Evolutionary conservation across 148 eudicot genomes (phyloP).

Genomic region (Camellia lanceoleosa): DNA sequence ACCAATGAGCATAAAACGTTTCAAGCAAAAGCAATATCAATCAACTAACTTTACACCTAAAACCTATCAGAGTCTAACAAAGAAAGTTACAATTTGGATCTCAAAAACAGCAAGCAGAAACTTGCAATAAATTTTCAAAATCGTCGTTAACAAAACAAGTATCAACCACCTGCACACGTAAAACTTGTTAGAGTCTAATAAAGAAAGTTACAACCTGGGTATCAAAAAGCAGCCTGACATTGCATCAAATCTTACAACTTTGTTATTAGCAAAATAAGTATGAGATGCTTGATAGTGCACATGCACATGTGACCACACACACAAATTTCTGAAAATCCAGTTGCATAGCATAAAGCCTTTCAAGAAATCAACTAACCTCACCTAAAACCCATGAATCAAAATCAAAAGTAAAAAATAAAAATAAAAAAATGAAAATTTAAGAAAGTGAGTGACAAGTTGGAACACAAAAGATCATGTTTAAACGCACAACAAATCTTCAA

Average conservation of each 20-base stretch:
- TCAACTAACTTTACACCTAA: background rate
- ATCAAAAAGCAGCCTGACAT: too few relatives aligned
- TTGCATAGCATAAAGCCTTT: too few relatives aligned
- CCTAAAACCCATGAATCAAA: too few relatives aligned
- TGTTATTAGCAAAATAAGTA: slow-evolving; percentile 3
- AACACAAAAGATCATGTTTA: too few relatives aligned
- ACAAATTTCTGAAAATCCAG: too few relatives aligned
- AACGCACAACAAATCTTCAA: too few relatives aligned
- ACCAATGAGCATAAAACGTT: background rate
- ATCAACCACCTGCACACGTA: background rate
- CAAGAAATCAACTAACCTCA: too few relatives aligned
- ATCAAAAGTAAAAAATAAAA: too few relatives aligned
- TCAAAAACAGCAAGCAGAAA: background rate
- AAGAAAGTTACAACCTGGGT: background rate
- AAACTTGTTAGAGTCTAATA: background rate
- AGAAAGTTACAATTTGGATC: background rate
- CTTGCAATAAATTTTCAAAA: background rate
- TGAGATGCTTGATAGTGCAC: background rate
- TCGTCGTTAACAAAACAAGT: too few relatives aligned
- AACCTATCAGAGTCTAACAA: background rate
- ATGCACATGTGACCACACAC: background rate
- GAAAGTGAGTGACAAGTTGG: too few relatives aligned
- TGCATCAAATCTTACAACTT: too few relatives aligned
- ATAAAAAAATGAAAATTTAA: too few relatives aligned
- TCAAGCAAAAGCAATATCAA: background rate